These are phyloP conservation scores for Termitomyces heimii DNA, from an alignment of 768 basidiomycete genomes.

Conservation along the genomic window DNA sequence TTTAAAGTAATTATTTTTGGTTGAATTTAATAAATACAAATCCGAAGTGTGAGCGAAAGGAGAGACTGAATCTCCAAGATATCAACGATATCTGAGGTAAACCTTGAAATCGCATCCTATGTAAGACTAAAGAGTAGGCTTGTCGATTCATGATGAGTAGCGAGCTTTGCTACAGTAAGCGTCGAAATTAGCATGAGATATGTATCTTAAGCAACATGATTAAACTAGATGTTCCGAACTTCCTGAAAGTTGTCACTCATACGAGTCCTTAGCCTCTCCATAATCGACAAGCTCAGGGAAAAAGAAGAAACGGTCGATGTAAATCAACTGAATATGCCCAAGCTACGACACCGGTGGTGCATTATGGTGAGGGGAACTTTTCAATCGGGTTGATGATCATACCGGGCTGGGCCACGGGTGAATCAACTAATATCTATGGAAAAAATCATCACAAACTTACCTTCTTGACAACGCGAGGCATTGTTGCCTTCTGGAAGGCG, in stretches of 20 bases:
- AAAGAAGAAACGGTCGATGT: not conserved
- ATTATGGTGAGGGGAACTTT: slow-evolving; percentile 5
- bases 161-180: not conserved
- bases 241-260: not conserved
- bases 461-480: slow-evolving; percentile 87
- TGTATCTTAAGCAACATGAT: not conserved
- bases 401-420: slow-evolving; percentile 1
- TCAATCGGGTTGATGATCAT: slow-evolving; percentile 13
- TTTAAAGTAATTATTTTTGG: not conserved
- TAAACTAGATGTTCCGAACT: not conserved
- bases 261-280: not conserved
- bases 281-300: not conserved
- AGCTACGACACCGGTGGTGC: not conserved
- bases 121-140: no score
- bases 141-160: not conserved
- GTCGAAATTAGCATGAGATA: not conserved
- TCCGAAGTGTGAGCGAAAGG: no score
- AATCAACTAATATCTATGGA: not conserved
- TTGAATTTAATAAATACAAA: not conserved
- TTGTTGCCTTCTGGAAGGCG: slow-evolving; percentile 75
- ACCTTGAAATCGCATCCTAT: no score
- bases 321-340: not conserved
- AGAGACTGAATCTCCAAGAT: no score
- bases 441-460: slow-evolving; percentile 27
- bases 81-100: no score